Evolutionary conservation across 1,284 basidiomycete genomes (phyloP), one percentile per base, ranked within the genome.

Genomic region (Wallemia hederae): DNA sequence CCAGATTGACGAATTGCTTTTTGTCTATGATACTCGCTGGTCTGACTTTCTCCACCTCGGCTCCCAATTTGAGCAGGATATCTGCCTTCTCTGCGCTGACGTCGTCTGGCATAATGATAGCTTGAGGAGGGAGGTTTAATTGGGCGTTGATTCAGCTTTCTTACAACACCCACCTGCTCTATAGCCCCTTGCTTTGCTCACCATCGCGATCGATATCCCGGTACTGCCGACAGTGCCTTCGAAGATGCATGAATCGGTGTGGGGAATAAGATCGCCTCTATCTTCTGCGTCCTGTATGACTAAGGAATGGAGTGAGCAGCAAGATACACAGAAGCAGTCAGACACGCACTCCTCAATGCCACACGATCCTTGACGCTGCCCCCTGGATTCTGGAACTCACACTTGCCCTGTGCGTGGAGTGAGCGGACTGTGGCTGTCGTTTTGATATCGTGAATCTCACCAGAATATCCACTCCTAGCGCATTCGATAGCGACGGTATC

Each of bases 321-420:
- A 25, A 24, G n/a, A 1, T 27, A 60, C 28, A 17, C 34, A 33
- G 62, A 33, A 17, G 27, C 60, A 27, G n/a, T 26, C 34, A 1
- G 34, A 24, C n/a, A 71, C 78, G 62, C 66, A 91, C 88, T 89
- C 69, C 81, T 78, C 60, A 97, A 70, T 0, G 91, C 92, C 14
- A 99, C 91, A 24, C 94, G 79, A 70, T 99, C 94, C 71, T 99
- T 99, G 57, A 97, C 85, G 61, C 89, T 96, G 24, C 94, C 94
- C 19, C 90, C 94, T 0, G 94, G 92, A 70, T 98, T 98, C 60
- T 98, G 71, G 68, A 84, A 97, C 82, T 94, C 89, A 15, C 87
- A 86, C 72, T 96, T 96, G n/a, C 87, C 91, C 72, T 76, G 62
- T 19, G 33, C 11, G 24, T 19, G 29, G 34, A 26, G 14, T 31